Percentiles rank a stretch among this genome's conserved stretches.
These are phyloP conservation scores for Rauvolfia tetraphylla DNA, from an alignment of 257 asterid species.

Conservation along the genomic window DNA sequence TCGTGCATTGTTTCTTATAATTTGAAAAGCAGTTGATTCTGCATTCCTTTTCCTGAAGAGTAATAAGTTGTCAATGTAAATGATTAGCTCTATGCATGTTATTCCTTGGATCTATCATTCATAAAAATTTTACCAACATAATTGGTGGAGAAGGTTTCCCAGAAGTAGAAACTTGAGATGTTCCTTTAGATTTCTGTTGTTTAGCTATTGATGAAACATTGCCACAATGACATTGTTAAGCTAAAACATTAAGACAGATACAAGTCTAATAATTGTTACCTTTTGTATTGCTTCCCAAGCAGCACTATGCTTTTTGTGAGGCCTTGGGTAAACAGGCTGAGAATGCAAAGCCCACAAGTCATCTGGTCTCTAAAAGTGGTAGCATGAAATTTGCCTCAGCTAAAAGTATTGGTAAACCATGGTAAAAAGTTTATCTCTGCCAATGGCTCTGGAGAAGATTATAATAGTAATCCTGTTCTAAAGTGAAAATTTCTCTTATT, in stretches of 20 bases:
- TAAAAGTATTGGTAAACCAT: constrained; percentile 1
- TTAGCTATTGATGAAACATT: not conserved
- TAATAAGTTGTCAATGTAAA: no score
- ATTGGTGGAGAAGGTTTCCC: not conserved
- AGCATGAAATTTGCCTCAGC: constrained; percentile 31
- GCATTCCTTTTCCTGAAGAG: no score
- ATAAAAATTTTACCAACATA: not conserved
- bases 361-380: constrained; percentile 75
- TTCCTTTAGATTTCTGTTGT: not conserved
- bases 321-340: constrained; percentile 74
- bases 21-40: not conserved
- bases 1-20: no score
- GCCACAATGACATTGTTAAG: not conserved
- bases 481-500: not conserved
- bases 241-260: not conserved
- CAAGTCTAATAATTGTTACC: constrained; percentile 36
- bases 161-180: not conserved
- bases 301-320: constrained; percentile 63
- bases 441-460: not conserved
- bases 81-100: not conserved
- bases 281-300: constrained; percentile 78
- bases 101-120: not conserved
- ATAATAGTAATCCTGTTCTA: no score
- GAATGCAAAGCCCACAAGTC: constrained; percentile 93
- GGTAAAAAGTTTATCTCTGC: not conserved